Evolutionary conservation across 345 rosid species (phyloP), one percentile per base, ranked within the genome.

Genomic region (Leavenworthia alabamica): DNA sequence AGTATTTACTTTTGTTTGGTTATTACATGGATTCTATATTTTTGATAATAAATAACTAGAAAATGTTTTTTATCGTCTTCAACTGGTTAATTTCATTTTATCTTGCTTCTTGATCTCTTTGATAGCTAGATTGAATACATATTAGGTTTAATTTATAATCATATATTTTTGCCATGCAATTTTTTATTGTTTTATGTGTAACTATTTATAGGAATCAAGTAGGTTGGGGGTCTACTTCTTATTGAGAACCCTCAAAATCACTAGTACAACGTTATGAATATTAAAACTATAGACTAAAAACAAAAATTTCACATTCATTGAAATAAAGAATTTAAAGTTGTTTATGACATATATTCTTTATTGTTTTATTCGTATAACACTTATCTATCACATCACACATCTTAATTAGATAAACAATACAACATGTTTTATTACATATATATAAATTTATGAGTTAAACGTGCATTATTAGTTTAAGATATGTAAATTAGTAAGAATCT

Each of bases 51-150:
- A 24, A 26, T 44, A 3, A 45, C 24, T 11, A 16, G 11, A 44
- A 32, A 53, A 43, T n/a, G 29, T 44, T 65, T 65, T 65, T 23
- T 8, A 54, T 44, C 47, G 4, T 65, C 55, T 46, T 44, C 19
- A 24, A 31, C 11, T 43, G 4, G 10, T 33, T 8, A 8, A 35
- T 17, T 31, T 61, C 37, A 31, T 28, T 37, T 54, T 68, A 70
- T 46, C 50, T 45, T 62, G 62, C 43, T 36, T 61, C 36, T 46
- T 24, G 1, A 49, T 50, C 46, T 51, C 45, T 42, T 59, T 15
- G 12, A 48, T 19, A 36, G 46, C 36, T 54, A 35, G 17, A 33
- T 35, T 35, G 31, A 13, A 26, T 48, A 28, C 41, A 26, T 17
- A 15, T 11, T 15, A 14, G 4, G 44, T 14, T 14, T 6, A 3